Base-by-base conservation (phyloP, 305 asterid genomes). In the Solanum hybrid region DNA sequence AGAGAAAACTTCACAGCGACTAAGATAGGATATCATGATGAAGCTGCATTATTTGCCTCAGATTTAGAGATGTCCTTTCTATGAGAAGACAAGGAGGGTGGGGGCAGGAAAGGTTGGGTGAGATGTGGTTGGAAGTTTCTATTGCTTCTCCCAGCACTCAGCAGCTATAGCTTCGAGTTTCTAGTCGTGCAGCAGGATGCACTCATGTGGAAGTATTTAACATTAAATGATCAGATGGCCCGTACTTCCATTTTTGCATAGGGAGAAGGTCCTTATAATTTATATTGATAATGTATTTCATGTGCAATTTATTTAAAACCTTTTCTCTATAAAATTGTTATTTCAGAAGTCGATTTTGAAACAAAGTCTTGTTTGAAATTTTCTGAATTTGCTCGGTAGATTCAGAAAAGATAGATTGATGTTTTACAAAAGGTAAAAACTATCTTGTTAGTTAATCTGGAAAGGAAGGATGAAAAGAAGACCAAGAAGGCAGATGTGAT, bases 1-100 rank as follows among this genome's bases (percentile, higher is more conserved):
- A 93, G 84, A 92, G 98, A 93, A 98, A 98, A 91, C 92, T 95
- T 92, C 99, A 98, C 91, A 88, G 94, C 2, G 99, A 97, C 90
- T 98, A 92, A 94, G 88, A 34, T 86, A 64, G n/a, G 22, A 75
- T 33, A 24, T 16, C 84, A 73, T 75, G 69, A 18, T 88, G 88
- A 85, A 18, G 46, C 42, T 84, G 42, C 75, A 57, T 83, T 28
- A 36, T 83, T 46, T 46, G 75, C 29, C 33, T 85, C 33, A 33
- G 88, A 57, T 85, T 22, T 31, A 57, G 22, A 85, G 88, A 51
- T 51, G 46, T 57, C 46, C 88, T 57, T 57, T 51, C 26, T 13
- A 10, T 51, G 75, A 51, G 88, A 84, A 51, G 40, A 20, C 7
- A 6, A 51, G 37, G 42, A 51, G 88, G 71, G 87, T 28, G 18